Evolutionary conservation across 116 monocot genomes (phyloP).

Genomic region (Cymodocea nodosa): DNA sequence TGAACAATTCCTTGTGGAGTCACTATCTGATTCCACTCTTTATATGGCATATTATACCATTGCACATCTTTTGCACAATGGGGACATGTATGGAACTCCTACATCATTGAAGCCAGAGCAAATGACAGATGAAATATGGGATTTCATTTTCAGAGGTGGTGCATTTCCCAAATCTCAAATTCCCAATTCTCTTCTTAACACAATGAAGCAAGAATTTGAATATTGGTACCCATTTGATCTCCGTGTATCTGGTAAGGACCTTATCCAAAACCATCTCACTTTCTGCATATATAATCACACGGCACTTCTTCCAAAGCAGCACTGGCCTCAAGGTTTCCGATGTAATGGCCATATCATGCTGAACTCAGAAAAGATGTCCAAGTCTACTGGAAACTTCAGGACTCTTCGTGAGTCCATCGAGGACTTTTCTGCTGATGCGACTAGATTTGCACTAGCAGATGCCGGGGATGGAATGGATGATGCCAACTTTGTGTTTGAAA

Average conservation of each 20-base stretch:
- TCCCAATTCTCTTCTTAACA: conserved; percentile 31
- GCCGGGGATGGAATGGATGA: conserved; percentile 96
- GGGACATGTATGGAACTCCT: conserved; percentile 68
- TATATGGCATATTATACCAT: conserved; percentile 93
- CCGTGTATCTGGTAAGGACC: conserved; percentile 89
- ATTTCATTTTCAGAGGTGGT: conserved; percentile 54
- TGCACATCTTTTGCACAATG: conserved; percentile 80
- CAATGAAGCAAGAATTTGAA: conserved; percentile 89
- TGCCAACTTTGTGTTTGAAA: conserved; percentile 86
- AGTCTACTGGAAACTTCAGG: conserved; percentile 88
- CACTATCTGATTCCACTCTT: conserved; percentile 82
- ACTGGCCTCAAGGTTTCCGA: conserved; percentile 79
- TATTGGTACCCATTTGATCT: conserved; percentile 98
- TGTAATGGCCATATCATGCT: conserved; percentile 96
- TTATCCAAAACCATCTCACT: conserved; percentile 90
- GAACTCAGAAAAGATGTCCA: conserved; percentile 96
- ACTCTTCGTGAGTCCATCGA: conserved; percentile 83
- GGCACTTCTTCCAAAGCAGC: conserved; percentile 55
- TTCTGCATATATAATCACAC: conserved; percentile 93
- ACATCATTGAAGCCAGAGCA: conserved; percentile 52
- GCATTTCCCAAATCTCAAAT: conserved; percentile 40
- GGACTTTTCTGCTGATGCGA: conserved; percentile 79
- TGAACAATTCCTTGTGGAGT: conserved; percentile 83
- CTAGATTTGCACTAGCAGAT: conserved; percentile 84
- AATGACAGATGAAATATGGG: conserved; percentile 87